Percentiles rank a stretch among this genome's conserved stretches.
phyloP scores from a whole-genome alignment of 2,329 filamentous ascomycete genomes.

The Chrysoporthe austroafricana region DNA sequence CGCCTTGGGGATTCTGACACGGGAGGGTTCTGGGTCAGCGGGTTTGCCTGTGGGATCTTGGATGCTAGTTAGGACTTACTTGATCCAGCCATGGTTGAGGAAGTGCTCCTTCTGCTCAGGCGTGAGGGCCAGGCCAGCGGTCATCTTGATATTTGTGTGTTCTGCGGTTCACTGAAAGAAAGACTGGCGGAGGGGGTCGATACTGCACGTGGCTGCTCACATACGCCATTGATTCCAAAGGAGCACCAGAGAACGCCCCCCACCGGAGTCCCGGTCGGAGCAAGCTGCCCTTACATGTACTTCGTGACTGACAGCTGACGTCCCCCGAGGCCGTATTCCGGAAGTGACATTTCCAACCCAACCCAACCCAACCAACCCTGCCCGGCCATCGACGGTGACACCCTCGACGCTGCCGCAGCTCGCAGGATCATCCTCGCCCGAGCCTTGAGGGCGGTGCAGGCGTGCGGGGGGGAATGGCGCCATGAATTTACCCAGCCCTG shows the following conservation, averaged over 20 bases:
- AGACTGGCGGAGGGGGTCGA: too few relatives aligned
- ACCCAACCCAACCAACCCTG: background rate
- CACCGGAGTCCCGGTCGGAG: background rate
- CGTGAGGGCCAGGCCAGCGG: constrained; percentile 37
- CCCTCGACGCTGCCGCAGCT: background rate
- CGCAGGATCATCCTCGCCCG: constrained; percentile 9
- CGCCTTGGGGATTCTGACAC: constrained; percentile 37
- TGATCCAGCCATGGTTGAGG: constrained; percentile 45
- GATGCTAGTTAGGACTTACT: constrained; percentile 31
- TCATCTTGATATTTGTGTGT: constrained; percentile 17
- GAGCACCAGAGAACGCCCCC: background rate
- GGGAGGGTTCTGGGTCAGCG: constrained; percentile 25
- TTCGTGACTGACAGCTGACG: background rate
- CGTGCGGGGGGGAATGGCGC: background rate
- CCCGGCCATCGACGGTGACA: too few relatives aligned
- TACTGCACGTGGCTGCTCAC: background rate
- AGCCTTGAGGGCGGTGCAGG: background rate
- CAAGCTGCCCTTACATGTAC: background rate
- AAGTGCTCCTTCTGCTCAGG: constrained; percentile 48
- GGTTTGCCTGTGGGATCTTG: constrained; percentile 20
- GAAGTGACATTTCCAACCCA: background rate
- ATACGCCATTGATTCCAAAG: background rate
- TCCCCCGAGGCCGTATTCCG: background rate
- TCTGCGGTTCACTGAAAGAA: too few relatives aligned
- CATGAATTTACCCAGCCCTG: constrained; percentile 24